These are phyloP conservation scores for Helicocarpus griseus DNA, from an alignment of 2,329 filamentous ascomycete genomes.

Conservation along the genomic window DNA sequence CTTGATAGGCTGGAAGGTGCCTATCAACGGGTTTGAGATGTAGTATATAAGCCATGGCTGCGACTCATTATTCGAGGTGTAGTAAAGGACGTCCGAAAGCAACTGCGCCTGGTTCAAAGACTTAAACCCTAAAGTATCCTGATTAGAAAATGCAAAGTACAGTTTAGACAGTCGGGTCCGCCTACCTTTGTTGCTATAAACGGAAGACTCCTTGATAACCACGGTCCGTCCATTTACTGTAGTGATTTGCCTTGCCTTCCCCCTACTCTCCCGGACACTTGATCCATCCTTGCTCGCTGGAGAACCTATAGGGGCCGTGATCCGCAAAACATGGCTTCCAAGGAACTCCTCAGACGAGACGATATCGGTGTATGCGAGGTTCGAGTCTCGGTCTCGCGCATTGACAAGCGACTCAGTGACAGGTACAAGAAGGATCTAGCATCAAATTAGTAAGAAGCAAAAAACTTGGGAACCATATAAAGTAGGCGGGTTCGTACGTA, in stretches of 20 bases:
- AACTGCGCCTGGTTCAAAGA: conserved; percentile 80
- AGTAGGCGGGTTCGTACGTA: conserved; percentile 46
- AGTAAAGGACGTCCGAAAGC: conserved; percentile 75
- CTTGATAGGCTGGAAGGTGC: conserved; percentile 66
- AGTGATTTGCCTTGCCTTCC: conserved; percentile 87
- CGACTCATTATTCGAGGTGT: conserved; percentile 77
- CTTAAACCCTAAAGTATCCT: conserved; percentile 63
- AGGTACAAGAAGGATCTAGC: conserved; percentile 75
- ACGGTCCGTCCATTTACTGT: conserved; percentile 89
- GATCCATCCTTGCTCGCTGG: conserved; percentile 44
- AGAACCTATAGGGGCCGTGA: conserved; percentile 47
- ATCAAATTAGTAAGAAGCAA: conserved; percentile 7
- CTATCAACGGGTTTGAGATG: conserved; percentile 80
- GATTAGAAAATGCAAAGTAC: conserved; percentile 14
- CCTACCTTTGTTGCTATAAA: conserved; percentile 93
- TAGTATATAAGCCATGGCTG: conserved; percentile 96
- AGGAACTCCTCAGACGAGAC: conserved; percentile 89
- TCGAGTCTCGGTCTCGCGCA: conserved; percentile 77
- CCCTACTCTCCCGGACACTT: conserved; percentile 73
- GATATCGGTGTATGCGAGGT: conserved; percentile 65
- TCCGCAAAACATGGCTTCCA: conserved; percentile 87
- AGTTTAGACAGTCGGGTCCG: not conserved
- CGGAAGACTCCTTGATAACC: conserved; percentile 82
- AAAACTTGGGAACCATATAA: not conserved
- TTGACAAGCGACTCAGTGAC: conserved; percentile 85